Conservation (phyloP, 2,329 filamentous ascomycete species). For the Dothiorella sarmentorum region DNA sequence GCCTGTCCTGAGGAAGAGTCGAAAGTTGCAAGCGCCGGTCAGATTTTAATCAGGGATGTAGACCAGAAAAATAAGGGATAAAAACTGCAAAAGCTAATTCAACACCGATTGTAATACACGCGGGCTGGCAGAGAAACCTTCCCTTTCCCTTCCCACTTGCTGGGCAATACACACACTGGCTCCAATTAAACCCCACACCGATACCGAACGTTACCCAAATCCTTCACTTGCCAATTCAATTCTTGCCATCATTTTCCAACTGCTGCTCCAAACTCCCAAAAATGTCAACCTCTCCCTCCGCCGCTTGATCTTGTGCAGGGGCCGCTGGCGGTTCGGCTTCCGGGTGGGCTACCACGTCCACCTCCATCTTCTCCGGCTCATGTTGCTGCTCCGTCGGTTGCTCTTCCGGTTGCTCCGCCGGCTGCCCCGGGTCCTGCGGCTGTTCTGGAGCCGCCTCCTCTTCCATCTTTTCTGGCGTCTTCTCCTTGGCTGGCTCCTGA, state of each 20-base stretch:
- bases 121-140: too few species aligned
- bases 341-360: background rate
- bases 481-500: background rate
- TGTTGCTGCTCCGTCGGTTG: background rate
- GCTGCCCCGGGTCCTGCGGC: background rate
- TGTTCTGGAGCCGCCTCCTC: background rate
- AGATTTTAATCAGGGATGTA: too few species aligned
- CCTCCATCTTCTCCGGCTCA: background rate
- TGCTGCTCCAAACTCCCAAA: conserved; percentile 48
- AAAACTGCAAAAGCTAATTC: too few species aligned
- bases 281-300: conserved; percentile 43
- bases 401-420: background rate
- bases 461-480: background rate
- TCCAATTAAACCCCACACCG: background rate
- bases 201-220: background rate
- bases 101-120: too few species aligned
- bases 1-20: too few species aligned
- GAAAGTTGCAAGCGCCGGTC: too few species aligned
- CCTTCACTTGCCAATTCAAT: background rate
- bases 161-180: too few species aligned
- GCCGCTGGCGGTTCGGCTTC: background rate
- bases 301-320: background rate
- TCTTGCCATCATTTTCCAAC: conserved; percentile 28
- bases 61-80: too few species aligned
- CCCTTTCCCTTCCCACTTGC: too few species aligned